Base-by-base conservation (phyloP, 2,329 filamentous ascomycete genomes). In the Blastomyces gilchristii region DNA sequence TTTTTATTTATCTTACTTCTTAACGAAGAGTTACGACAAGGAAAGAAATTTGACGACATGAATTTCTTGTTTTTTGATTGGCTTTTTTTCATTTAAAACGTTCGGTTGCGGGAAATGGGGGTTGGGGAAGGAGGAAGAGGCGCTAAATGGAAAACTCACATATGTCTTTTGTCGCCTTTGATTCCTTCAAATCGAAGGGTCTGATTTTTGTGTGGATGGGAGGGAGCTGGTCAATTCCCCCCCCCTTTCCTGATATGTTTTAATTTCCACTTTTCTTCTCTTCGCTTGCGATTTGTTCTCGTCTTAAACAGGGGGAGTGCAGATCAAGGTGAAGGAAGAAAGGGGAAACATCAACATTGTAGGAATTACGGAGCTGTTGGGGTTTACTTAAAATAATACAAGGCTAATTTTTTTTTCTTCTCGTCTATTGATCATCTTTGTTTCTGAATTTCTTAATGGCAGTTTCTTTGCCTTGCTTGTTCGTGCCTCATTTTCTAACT, bases 161-260 rank as follows among this genome's bases (percentile, higher is more conserved):
- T 4, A 11, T 2, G 2, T 28, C 11, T 14, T 34, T 45, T 31
- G 31, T 25, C 14, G 22, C 18, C 34, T 65, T 60, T 57, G 61
- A 61, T 66, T 63, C 43, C 59, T 66, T 62, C 63, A 63, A 65
- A 61, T 63, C 63, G 60, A 63, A 63, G 66, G 63, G 66, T 68
- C 59, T 61, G 62, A 65, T 69, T 60, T 72, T 56, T 72, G 67
- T 59, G n/a, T 37, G 67, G 61, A 16, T 37, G 52, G 49, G 4
- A 43, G 41, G 37, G 70, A 65, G 68, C 73, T 75, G 74, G 74
- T 76, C 74, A 76, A 76, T 70, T 22, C 65, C 65, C 69, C 66
- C 67, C 49, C 66, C 68, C 39, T 28, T 62, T 66, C 63, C 57
- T 57, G 49, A 28, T 62, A 62, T 62, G 65, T 43, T 16, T 25